Base-by-base conservation (phyloP, 495 filamentous ascomycete genomes). In the Lophiotrema nucula region DNA sequence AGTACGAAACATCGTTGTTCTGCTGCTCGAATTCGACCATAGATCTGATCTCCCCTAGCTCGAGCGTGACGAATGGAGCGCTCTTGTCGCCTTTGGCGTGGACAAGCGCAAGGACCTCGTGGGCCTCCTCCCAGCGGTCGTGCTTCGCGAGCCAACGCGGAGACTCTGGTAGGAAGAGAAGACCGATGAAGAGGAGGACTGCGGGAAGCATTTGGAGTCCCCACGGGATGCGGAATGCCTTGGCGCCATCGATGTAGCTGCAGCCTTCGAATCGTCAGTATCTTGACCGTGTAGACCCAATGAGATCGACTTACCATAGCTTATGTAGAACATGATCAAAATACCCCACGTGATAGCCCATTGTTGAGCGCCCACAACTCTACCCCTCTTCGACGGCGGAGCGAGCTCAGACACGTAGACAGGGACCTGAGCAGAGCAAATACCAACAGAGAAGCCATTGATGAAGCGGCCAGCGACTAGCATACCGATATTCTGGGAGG, bases 271-370 rank as follows among this genome's bases (percentile, higher is more conserved):
- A n/a, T n/a, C n/a, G n/a, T n/a, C n/a, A n/a, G n/a, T n/a, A n/a
- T n/a, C n/a, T n/a, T n/a, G n/a, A n/a, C n/a, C n/a, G n/a, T n/a
- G n/a, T n/a, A n/a, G n/a, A n/a, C n/a, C n/a, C n/a, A n/a, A n/a
- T n/a, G n/a, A n/a, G n/a, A n/a, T n/a, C n/a, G n/a, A n/a, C n/a
- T n/a, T n/a, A n/a, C n/a, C n/a, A 51, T 88, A 93, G 54, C 81
- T 89, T 65, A 95, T 84, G 68, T 81, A 77, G 76, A 85, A 90
- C 87, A 91, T 89, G 68, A 90, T 89, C 57, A 90, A 57, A 58
- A 90, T 89, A 67, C 88, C 88, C 84, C 68, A 71, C 5, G 69
- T 88, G 59, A 90, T 88, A 31, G 87, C 85, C 87, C 88, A 90
- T 71, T 90, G 88, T 66, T 90, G 87, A 56, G 82, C 74, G 28